Base-by-base conservation (phyloP, 202 grass and related monocot genomes). In the Setaria viridis region DNA sequence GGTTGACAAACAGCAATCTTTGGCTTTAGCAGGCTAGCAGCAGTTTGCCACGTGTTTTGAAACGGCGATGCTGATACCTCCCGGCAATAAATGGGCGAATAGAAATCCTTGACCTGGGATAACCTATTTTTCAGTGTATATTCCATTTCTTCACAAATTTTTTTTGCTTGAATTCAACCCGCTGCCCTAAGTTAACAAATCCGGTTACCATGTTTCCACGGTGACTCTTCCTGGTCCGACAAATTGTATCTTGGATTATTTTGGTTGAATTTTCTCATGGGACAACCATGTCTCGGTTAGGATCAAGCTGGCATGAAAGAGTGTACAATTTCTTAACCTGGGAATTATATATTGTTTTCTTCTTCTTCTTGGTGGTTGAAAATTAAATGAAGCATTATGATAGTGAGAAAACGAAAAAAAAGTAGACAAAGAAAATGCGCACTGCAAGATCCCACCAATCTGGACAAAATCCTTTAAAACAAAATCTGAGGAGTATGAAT, bases 161-260 rank as follows among this genome's bases (percentile, higher is more conserved):
- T 76, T 13, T 16, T n/a, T n/a, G n/a, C 73, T 60, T 78, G 16
- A 70, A 50, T 68, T 58, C 73, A 57, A 70, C 29, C 11, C 6
- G 7, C 6, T 16, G 29, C 16, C 54, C 6, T 19, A 14, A n/a
- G 25, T 11, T 62, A 43, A 12, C 13, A 62, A 78, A 47, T 55
- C 53, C 1, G 11, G 9, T n/a, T 70, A 29, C 15, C 12, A 60
- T 19, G 25, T 62, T 50, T 60, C 43, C 42, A 37, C 13, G 19
- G 19, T 35, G 29, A 39, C 42, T 32, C 4, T 15, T 68, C 37
- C 25, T 54, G 34, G 14, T 66, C 47, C 59, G 50, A 84, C 9
- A 45, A 67, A 12, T 9, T 20, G 37, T 71, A 1, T 45, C 4
- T 45, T n/a, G 5, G 42, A 68, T 14, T 5, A 7, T 32, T 56